Evolutionary conservation across 2,329 filamentous ascomycete genomes (phyloP).

Genomic region (Parafenestella ontariensis): DNA sequence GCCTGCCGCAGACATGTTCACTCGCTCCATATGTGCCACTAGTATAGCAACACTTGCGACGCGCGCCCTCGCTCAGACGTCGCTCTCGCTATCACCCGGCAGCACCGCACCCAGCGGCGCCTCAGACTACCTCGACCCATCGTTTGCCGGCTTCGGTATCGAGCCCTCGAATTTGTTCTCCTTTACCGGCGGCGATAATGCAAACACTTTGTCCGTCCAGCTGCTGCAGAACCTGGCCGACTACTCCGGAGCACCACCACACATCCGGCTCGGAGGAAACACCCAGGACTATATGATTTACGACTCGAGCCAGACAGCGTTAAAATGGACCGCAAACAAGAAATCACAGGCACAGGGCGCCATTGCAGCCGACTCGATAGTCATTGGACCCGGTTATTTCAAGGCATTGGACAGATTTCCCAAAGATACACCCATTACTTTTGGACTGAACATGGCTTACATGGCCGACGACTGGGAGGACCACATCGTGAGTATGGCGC

Average conservation of each 20-base stretch:
- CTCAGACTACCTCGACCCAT: slow-evolving; percentile 50
- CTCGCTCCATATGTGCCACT: slow-evolving; percentile 23
- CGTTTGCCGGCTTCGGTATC: slow-evolving; percentile 60
- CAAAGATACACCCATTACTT: slow-evolving; percentile 58
- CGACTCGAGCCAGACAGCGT: slow-evolving; percentile 45
- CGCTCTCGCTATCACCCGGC: slow-evolving; percentile 41
- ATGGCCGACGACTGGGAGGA: slow-evolving; percentile 53
- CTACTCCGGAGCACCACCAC: slow-evolving; percentile 57
- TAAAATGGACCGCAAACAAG: slow-evolving; percentile 49
- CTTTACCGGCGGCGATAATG: slow-evolving; percentile 53
- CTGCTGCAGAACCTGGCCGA: slow-evolving; percentile 58
- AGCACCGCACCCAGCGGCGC: slow-evolving; percentile 37
- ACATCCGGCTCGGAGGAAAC: slow-evolving; percentile 60
- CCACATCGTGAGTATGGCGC: slow-evolving; percentile 53
- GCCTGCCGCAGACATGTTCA: slow-evolving; percentile 23
- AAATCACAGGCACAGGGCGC: slow-evolving; percentile 50
- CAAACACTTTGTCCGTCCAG: slow-evolving; percentile 57
- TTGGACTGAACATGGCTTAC: slow-evolving; percentile 60
- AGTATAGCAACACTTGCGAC: slow-evolving; percentile 25
- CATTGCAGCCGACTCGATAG: slow-evolving; percentile 53
- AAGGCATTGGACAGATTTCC: slow-evolving; percentile 58
- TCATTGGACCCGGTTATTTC: slow-evolving; percentile 59
- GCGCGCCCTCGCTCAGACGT: slow-evolving; percentile 37
- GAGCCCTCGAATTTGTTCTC: slow-evolving; percentile 62
- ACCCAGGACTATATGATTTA: slow-evolving; percentile 60